Base-by-base conservation (phyloP, 148 eudicot genomes). In the Nepenthes mirabilis region DNA sequence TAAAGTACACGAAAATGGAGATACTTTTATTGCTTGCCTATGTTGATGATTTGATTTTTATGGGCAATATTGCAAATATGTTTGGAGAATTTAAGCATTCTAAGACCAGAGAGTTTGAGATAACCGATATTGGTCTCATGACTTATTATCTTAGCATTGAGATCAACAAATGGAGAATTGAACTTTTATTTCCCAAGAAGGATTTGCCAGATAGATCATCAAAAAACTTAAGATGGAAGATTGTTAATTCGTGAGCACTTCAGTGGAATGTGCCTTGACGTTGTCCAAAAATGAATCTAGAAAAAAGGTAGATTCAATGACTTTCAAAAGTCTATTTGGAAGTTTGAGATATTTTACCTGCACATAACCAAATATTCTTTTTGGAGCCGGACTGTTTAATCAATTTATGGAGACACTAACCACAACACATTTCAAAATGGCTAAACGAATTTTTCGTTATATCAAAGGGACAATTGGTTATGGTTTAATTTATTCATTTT, bases 141-240 rank as follows among this genome's bases (percentile, higher is more conserved):
- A 37, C 52, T 4, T 56, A 61, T 34, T 55, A 58, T 47, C 59
- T 54, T 9, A 47, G 60, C 12, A 69, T 62, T 60, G 68, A 69
- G 14, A 34, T 62, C 8, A 62, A 14, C 49, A 48, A 56, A 13
- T 37, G 3, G 3, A 62, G 10, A 6, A 55, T 35, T 57, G 52
- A 3, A 23, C 62, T 5, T 62, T 69, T 51, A 63, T 69, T 11
- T 69, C 36, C 7, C 54, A 61, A 33, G 60, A 52, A 56, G 57
- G 37, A 2, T 65, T 54, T 52, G 47, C 53, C 2, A n/a, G 3
- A 13, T 53, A 64, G 12, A 12, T 63, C 2, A 40, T 70, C 2
- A 60, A 66, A 63, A 72, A 66, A 12, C 66, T 72, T 40, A 0
- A 59, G 0, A 61, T 72, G 70, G 63, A 61, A 6, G 23, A 50